Percentiles rank a stretch among this genome's conserved stretches.
Evolutionary conservation across 176 grass and related monocot genomes (phyloP).

Genomic region (Ensete glaucum): DNA sequence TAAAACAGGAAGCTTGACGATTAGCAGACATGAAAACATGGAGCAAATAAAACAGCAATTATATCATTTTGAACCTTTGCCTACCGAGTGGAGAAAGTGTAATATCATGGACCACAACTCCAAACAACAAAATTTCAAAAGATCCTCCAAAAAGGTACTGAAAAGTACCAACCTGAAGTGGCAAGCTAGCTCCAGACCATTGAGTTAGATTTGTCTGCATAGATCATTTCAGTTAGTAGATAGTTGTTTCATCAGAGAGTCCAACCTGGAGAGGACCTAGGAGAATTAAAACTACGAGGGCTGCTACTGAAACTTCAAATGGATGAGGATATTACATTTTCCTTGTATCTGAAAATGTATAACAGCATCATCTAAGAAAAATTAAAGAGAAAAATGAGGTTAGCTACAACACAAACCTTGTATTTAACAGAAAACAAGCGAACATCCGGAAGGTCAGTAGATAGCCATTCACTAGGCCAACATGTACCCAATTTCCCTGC

Average conservation of each 20-base stretch:
- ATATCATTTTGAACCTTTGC: background rate
- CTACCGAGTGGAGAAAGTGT: background rate
- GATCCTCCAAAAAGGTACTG: background rate
- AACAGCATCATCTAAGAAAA: background rate
- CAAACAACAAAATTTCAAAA: background rate
- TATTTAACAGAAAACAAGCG: constrained; percentile 83
- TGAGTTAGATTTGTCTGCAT: constrained; percentile 97
- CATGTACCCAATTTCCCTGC: constrained; percentile 91
- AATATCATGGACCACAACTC: background rate
- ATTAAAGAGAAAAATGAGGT: background rate
- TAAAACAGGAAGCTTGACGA: no score
- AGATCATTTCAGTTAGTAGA: constrained; percentile 36
- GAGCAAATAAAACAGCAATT: no score
- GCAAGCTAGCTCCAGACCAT: constrained; percentile 93
- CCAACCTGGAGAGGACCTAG: constrained; percentile 17
- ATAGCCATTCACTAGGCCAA: constrained; percentile 96
- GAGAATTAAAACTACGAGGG: constrained; percentile 18
- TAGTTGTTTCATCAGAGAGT: constrained; percentile 12
- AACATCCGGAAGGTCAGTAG: constrained; percentile 79
- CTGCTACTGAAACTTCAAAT: background rate
- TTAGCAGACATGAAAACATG: no score
- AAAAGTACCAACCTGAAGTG: constrained; percentile 72
- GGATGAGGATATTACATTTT: background rate
- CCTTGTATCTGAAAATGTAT: background rate
- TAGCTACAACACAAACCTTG: constrained; percentile 45